Evolutionary conservation across 441 rosid genomes (phyloP).

Genomic region (Erysimum cheiri): DNA sequence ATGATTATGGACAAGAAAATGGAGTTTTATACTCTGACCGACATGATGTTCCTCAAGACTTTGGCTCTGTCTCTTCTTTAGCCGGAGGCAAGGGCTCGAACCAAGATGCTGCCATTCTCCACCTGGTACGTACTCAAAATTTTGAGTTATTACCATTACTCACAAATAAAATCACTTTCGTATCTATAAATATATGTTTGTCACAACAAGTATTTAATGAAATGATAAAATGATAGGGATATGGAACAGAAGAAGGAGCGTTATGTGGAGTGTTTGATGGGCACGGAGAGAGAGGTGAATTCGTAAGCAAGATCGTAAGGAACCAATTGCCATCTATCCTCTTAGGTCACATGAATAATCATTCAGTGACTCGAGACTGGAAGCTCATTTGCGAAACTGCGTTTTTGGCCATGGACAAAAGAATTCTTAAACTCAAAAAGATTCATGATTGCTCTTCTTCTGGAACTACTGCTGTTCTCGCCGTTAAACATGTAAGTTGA

Average conservation of each 20-base stretch:
- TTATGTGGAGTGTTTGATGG: constrained; percentile 89
- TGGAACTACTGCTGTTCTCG: constrained; percentile 84
- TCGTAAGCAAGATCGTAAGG: constrained; percentile 71
- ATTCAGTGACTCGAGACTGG: constrained; percentile 37
- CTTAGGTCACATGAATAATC: constrained; percentile 55
- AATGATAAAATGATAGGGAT: constrained; percentile 51
- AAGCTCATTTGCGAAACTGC: constrained; percentile 63
- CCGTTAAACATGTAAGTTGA: constrained; percentile 61
- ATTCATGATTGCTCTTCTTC: constrained; percentile 68
- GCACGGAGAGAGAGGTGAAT: constrained; percentile 81
- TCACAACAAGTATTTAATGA: background rate
- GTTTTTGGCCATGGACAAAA: constrained; percentile 75
- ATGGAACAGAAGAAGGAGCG: constrained; percentile 62
- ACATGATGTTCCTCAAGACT: constrained; percentile 26
- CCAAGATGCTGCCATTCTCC: constrained; percentile 82
- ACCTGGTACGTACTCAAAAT: constrained; percentile 47
- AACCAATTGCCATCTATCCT: constrained; percentile 69
- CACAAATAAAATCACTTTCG: background rate
- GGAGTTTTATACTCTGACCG: constrained; percentile 44
- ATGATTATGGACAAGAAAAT: constrained; percentile 55
- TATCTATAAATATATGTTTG: background rate
- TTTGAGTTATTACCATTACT: background rate
- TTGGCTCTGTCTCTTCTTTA: constrained; percentile 63
- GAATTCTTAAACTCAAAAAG: constrained; percentile 63
- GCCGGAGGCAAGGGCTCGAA: constrained; percentile 77